Evolutionary conservation across 331 rosid species (phyloP), one percentile per base, ranked within the genome.

Genomic region (Acacia concinna): DNA sequence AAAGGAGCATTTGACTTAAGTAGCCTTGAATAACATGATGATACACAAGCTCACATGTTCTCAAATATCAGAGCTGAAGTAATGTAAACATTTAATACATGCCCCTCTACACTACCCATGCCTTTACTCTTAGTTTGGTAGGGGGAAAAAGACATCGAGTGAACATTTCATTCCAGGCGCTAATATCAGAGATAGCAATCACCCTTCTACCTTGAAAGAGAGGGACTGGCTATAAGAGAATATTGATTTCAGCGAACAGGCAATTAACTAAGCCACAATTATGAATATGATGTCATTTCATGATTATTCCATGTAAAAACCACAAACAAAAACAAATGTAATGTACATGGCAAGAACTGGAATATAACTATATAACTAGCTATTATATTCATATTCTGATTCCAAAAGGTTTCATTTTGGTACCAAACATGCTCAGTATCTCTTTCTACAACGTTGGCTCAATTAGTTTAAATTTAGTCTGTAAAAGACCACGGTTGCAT

Each of bases 1-100:
- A 5, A 67, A 34, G 52, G 64, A 74, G 79, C 80, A 67, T 65
- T 65, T n/a, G n/a, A 27, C 10, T n/a, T 43, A 56, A 72, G 47
- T 5, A 4, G 46, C 32, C 31, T 54, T 25, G 35, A 46, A 71
- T 64, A 46, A 63, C 38, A 68, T n/a, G 59, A 21, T 49, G 40
- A 60, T 46, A 40, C 32, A 17, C 54, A 68, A 49, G 14, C 66
- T 59, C n/a, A 40, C 65, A 40, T 28, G 46, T 8, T 17, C 40
- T 56, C 41, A 5, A 14, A 27, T 1, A 32, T 72, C 79, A 43
- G 62, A 67, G 74, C 44, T 38, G 13, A 23, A 68, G 21, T n/a
- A 23, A 40, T 13, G 54, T 68, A 21, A 38, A 11, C 72, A 67
- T 67, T 67, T 21, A 43, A 27, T 38, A 66, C 7, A 21, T 21